Percentiles rank a stretch among this genome's conserved stretches.
phyloP scores from a whole-genome alignment of 306 rosid genomes.

The Acacia confusa region DNA sequence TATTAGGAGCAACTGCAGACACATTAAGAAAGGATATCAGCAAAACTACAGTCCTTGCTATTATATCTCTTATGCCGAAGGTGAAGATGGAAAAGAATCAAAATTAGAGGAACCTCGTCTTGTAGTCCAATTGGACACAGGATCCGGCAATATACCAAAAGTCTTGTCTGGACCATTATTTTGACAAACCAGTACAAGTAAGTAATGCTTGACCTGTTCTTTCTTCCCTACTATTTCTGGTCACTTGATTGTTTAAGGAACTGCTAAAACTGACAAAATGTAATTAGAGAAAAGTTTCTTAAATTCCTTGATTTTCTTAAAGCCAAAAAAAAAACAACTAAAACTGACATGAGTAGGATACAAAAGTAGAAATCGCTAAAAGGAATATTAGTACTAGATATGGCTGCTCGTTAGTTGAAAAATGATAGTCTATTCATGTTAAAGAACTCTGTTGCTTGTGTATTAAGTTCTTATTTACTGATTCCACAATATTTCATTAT shows the following conservation, averaged over 20 bases:
- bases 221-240: not conserved
- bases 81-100: conserved; percentile 41
- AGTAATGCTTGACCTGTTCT: conserved; percentile 19
- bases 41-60: conserved; percentile 69
- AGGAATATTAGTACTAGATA: not conserved
- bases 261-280: not conserved
- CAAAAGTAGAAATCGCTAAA: not conserved
- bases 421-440: not conserved
- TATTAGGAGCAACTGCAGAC: conserved; percentile 62
- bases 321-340: not conserved
- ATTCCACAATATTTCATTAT: too few relatives aligned
- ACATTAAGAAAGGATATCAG: conserved; percentile 67
- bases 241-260: not conserved
- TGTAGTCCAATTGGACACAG: conserved; percentile 92
- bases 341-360: not conserved
- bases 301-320: not conserved
- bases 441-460: not conserved
- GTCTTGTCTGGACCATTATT: conserved; percentile 79
- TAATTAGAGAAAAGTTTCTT: not conserved
- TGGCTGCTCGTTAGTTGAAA: not conserved
- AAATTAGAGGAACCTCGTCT: conserved; percentile 54
- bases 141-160: conserved; percentile 71
- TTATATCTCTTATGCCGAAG: conserved; percentile 57
- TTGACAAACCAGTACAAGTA: conserved; percentile 74
- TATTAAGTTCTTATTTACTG: not conserved